phyloP scores from a whole-genome alignment of 805 yeast species.

The Yarrowia porcina region DNA sequence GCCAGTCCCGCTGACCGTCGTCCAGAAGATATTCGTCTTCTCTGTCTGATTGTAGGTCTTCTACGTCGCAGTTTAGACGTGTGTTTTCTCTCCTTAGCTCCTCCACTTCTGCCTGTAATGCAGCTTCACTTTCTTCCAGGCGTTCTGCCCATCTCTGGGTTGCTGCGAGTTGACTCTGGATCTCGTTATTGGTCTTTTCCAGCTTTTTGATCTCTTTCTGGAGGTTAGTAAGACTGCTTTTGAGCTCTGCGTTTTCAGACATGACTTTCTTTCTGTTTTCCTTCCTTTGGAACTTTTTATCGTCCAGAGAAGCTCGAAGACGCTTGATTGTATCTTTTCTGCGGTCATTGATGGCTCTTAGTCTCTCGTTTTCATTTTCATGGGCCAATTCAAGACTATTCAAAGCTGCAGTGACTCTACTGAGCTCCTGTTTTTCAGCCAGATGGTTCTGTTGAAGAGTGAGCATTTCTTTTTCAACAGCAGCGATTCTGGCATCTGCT shows the following conservation, averaged over 20 bases:
- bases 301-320: background rate
- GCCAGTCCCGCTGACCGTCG: constrained; percentile 18
- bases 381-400: background rate
- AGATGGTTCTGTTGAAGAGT: background rate
- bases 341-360: background rate
- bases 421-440: background rate
- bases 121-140: background rate
- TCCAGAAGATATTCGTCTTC: constrained; percentile 15
- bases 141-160: background rate
- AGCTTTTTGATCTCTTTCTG: background rate
- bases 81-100: background rate
- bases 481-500: constrained; percentile 1
- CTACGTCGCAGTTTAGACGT: constrained; percentile 17
- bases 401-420: background rate
- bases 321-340: constrained; percentile 6
- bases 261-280: constrained; percentile 17
- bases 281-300: constrained; percentile 7
- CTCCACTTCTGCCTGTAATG: background rate
- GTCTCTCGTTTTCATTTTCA: background rate
- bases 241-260: constrained; percentile 6
- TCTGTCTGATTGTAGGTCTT: constrained; percentile 11
- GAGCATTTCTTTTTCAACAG: constrained; percentile 1
- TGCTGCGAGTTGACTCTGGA: constrained; percentile 10
- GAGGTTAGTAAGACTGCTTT: background rate
- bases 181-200: constrained; percentile 1